phyloP scores from a whole-genome alignment of 2,329 filamentous ascomycete genomes.

The Microsporum ferrugineum region DNA sequence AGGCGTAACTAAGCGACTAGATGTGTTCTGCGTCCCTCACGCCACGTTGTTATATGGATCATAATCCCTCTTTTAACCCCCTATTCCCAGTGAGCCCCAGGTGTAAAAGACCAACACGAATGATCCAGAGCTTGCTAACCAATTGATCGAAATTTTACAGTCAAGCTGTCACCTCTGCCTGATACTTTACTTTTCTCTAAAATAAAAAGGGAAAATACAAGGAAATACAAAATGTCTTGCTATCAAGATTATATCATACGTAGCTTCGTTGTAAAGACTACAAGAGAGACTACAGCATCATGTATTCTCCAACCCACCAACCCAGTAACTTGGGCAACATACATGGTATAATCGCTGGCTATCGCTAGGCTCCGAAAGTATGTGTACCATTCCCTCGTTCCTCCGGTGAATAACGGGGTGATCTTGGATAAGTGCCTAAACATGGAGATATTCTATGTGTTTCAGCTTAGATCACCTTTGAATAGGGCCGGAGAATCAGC shows the following conservation, averaged over 20 bases:
- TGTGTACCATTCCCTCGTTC: neutral
- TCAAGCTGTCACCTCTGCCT: too few species aligned
- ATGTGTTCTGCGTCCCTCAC: neutral
- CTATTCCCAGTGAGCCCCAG: too few species aligned
- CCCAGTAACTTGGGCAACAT: neutral
- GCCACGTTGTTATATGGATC: neutral
- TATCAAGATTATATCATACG: too few species aligned
- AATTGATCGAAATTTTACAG: too few species aligned
- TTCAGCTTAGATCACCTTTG: neutral
- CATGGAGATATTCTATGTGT: neutral
- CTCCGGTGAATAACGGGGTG: neutral
- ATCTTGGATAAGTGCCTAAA: neutral
- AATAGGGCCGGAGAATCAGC: neutral
- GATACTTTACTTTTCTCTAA: too few species aligned
- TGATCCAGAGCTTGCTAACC: too few species aligned
- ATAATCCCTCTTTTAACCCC: neutral
- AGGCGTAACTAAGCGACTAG: neutral
- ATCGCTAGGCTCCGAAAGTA: neutral
- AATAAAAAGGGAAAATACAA: too few species aligned
- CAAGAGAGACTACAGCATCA: too few species aligned
- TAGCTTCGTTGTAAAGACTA: too few species aligned
- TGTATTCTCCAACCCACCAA: too few species aligned
- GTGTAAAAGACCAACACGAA: too few species aligned
- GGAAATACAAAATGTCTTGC: too few species aligned
- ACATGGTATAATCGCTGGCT: neutral